Base-by-base conservation (phyloP, 2,329 filamentous ascomycete genomes). In the Fragosphaeria purpurea region DNA sequence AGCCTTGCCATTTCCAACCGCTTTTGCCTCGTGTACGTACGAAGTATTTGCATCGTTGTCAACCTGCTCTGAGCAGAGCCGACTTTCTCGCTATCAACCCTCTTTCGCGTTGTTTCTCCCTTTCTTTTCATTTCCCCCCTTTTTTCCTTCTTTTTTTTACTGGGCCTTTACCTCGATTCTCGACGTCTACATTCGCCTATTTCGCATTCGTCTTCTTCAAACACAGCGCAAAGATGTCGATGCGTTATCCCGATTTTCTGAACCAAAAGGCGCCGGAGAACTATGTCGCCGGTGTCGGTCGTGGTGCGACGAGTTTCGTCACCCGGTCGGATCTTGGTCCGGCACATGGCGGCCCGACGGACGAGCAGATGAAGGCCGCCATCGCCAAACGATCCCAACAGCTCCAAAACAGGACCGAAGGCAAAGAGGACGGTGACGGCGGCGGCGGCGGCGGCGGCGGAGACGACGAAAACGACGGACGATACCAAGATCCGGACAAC, bases 301-400 rank as follows among this genome's bases (percentile, higher is more conserved):
- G 94, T 76, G 93, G 93, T 70, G 94, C 94, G 30, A 98, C 93
- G 7, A 93, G 94, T 54, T 98, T 98, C 72, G 97, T 93, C 12
- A 98, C 93, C 41, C 83, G 94, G 62, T 97, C 91, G 51, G 93
- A 98, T 77, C 76, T 98, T 52, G 93, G 94, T 52, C 93, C 94
- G 47, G 91, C 91, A 53, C 81, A 91, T 61, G 91, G 96, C 72
- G 93, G 93, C 12, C 93, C 93, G 46, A 95, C 87, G 54, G 91
- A 96, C 61, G 93, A 98, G 52, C 91, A 97, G 70, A 96, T 98
- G 70, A 96, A 97, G 67, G 93, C 95, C 67, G 90, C 88, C 55
- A 85, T 98, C 59, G 90, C 90, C 46, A 96, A 96, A 69, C 84
- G 94, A 60, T 91, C 93, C 7, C 86, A 88, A 51, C 82, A 87